phyloP scores from a whole-genome alignment of 305 asterid genomes.

The Andrographis paniculata region DNA sequence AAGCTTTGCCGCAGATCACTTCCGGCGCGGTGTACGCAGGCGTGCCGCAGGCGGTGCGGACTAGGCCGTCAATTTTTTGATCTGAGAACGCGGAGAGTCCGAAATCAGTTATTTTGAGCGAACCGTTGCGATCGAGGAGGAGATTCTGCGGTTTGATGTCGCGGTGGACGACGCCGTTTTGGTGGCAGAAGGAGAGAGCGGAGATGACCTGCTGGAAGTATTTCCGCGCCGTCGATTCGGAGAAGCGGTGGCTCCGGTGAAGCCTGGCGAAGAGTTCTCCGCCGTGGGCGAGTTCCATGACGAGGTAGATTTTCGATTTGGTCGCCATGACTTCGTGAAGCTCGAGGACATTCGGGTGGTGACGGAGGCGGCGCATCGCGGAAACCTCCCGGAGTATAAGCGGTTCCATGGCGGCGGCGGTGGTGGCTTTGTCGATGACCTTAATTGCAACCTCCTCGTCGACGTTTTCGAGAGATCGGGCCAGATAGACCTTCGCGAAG shows the following conservation, averaged over 20 bases:
- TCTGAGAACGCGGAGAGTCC: constrained; percentile 88
- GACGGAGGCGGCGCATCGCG: constrained; percentile 75
- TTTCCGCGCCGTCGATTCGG: constrained; percentile 41
- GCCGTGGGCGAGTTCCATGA: constrained; percentile 80
- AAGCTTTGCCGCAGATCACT: constrained; percentile 54
- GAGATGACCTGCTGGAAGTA: constrained; percentile 68
- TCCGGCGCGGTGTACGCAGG: constrained; percentile 94
- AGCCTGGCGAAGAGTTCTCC: constrained; percentile 70
- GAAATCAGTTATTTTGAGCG: constrained; percentile 63
- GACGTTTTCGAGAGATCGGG: constrained; percentile 24
- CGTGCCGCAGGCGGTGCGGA: constrained; percentile 78
- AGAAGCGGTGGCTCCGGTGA: constrained; percentile 44
- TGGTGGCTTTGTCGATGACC: constrained; percentile 49
- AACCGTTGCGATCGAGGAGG: constrained; percentile 50
- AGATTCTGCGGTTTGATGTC: constrained; percentile 88
- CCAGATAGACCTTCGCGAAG: constrained; percentile 79
- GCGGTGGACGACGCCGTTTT: constrained; percentile 71
- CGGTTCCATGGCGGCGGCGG: constrained; percentile 51
- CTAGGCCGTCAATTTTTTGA: constrained; percentile 43
- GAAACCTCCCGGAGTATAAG: constrained; percentile 65
- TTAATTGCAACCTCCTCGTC: constrained; percentile 49
- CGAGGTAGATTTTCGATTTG: constrained; percentile 67
- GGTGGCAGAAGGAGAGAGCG: constrained; percentile 73
- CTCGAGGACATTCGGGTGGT: constrained; percentile 66
- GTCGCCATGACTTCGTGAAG: constrained; percentile 87